phyloP scores from a whole-genome alignment of 257 asterid genomes.

The Capsicum pubescens region DNA sequence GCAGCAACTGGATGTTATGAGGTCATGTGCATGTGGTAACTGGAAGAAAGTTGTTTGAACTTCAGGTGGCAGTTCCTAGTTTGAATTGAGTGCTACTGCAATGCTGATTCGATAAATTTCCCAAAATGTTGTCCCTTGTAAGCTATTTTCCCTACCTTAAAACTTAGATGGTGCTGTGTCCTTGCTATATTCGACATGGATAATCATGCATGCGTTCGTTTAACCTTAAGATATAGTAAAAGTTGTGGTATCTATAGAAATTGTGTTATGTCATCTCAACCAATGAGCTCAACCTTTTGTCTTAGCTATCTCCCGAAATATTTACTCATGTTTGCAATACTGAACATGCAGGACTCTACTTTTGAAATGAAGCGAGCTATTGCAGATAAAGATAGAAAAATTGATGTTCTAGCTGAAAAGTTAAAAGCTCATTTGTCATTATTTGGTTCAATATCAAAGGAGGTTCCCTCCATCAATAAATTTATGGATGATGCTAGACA shows the following conservation, averaged over 20 bases:
- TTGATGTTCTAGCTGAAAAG: conserved; percentile 42
- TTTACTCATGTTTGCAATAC: not conserved
- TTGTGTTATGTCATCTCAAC: not conserved
- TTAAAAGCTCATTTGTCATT: conserved; percentile 42
- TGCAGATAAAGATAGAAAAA: conserved; percentile 44
- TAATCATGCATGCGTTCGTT: not conserved
- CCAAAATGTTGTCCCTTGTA: not conserved
- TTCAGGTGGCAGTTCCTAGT: not conserved
- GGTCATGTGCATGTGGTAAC: not conserved
- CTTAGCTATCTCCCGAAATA: not conserved
- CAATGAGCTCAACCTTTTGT: not conserved
- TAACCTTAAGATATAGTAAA: not conserved
- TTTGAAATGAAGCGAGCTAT: conserved; percentile 47
- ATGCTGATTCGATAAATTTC: not conserved
- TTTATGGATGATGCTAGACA: conserved; percentile 40
- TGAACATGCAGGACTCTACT: conserved; percentile 41
- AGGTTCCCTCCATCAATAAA: conserved; percentile 47
- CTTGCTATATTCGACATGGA: not conserved
- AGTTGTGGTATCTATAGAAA: not conserved
- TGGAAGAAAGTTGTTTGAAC: not conserved
- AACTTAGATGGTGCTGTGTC: not conserved
- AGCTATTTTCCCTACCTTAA: not conserved
- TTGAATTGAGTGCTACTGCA: not conserved
- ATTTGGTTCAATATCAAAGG: conserved; percentile 45
- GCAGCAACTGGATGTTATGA: not conserved